These are phyloP conservation scores for Phyllostachys edulis DNA, from an alignment of 176 grass and related monocot species.

Conservation along the genomic window DNA sequence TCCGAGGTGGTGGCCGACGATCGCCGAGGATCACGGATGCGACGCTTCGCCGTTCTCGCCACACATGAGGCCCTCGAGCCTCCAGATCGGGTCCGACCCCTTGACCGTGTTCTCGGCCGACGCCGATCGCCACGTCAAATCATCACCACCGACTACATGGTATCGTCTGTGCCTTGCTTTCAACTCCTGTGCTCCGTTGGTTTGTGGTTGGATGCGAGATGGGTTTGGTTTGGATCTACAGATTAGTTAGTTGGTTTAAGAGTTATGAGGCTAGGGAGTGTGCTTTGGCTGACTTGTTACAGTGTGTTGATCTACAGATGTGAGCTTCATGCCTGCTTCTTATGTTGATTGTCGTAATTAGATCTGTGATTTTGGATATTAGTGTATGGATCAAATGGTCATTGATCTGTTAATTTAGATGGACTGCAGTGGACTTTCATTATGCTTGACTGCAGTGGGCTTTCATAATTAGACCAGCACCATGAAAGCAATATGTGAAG, in stretches of 20 bases:
- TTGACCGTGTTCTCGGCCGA: no score
- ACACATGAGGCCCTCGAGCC: no score
- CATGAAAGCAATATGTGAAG: constrained; percentile 27
- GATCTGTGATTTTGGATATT: background rate
- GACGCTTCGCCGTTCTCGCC: no score
- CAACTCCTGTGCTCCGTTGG: background rate
- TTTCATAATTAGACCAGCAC: no score
- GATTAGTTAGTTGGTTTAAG: background rate
- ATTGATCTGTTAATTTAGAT: background rate
- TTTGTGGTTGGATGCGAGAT: background rate
- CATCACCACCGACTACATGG: constrained; percentile 71
- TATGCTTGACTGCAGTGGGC: background rate
- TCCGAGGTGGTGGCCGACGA: no score
- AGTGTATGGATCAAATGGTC: background rate
- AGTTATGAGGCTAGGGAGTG: background rate
- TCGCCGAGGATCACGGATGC: no score
- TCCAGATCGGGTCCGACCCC: no score
- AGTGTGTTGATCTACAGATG: background rate
- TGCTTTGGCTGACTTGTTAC: background rate
- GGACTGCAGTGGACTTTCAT: background rate
- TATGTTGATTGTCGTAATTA: background rate
- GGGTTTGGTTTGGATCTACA: background rate
- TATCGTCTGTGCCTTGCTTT: constrained; percentile 5
- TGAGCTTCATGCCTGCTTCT: background rate
- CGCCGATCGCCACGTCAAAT: no score